A percentile compares a stretch with the other conserved stretches of the same genome.
Conservation (phyloP, 345 rosid genomes). For the Eucalyptus shirleyi region DNA sequence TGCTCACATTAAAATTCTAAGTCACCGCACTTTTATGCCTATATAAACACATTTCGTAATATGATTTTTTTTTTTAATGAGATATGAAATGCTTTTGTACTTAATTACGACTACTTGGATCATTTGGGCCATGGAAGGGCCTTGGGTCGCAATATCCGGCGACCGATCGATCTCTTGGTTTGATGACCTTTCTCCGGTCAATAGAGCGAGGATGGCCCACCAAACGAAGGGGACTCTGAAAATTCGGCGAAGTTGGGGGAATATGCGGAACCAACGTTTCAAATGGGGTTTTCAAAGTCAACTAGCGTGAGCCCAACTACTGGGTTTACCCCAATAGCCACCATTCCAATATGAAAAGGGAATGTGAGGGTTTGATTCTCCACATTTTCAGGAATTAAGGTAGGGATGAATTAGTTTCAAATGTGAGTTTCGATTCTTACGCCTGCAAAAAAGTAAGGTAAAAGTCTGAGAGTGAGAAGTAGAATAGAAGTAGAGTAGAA, state of each 20-base stretch:
- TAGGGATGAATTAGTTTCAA: no score
- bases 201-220: background rate
- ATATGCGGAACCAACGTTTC: background rate
- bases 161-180: background rate
- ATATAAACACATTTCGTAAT: background rate
- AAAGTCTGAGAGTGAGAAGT: no score
- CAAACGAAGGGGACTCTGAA: background rate
- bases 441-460: no score
- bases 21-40: background rate
- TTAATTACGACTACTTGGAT: background rate
- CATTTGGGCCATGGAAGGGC: background rate
- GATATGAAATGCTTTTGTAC: background rate
- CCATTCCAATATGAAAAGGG: rapidly evolving
- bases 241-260: background rate
- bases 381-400: no score
- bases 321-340: rapidly evolving
- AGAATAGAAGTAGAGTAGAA: rapidly evolving
- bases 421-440: no score
- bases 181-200: background rate
- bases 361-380: no score
- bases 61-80: background rate
- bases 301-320: background rate
- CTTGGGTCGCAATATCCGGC: background rate
- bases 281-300: background rate
- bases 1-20: background rate